Percentiles rank a stretch among this genome's conserved stretches.
Evolutionary conservation across 2,329 filamentous ascomycete genomes (phyloP).

Genomic region (Monosporascus cannonballus): DNA sequence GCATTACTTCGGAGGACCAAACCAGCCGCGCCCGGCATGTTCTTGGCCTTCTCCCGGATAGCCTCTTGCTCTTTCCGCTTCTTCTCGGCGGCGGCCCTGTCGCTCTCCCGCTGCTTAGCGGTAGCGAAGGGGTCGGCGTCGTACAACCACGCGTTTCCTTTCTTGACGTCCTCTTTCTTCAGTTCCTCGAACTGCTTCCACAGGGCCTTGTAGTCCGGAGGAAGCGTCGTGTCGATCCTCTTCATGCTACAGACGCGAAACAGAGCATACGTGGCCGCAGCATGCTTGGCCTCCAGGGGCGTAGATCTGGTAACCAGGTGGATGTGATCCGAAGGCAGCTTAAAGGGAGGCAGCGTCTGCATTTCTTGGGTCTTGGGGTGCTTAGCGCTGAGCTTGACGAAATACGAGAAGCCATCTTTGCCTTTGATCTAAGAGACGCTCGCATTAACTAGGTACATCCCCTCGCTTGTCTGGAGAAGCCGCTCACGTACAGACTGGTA

Average conservation of each 20-base stretch:
- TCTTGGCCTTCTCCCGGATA: conserved; percentile 61
- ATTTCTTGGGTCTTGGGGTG: conserved; percentile 80
- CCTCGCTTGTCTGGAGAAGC: conserved; percentile 6
- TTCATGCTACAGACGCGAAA: conserved; percentile 93
- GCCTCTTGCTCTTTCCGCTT: conserved; percentile 67
- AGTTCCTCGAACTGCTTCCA: conserved; percentile 88
- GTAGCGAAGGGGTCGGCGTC: conserved; percentile 90
- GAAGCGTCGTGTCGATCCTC: conserved; percentile 90
- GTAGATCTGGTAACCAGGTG: conserved; percentile 71
- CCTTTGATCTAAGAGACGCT: conserved; percentile 48
- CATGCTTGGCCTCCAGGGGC: conserved; percentile 85
- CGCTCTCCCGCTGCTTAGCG: conserved; percentile 71
- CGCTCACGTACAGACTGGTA: conserved; percentile 64
- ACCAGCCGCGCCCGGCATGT: conserved; percentile 53
- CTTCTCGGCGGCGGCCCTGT: conserved; percentile 70
- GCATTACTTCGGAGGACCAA: conserved; percentile 45
- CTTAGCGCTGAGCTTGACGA: conserved; percentile 68
- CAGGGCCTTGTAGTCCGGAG: conserved; percentile 79
- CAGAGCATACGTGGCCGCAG: conserved; percentile 84
- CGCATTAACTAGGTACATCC: conserved; percentile 18
- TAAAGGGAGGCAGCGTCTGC: conserved; percentile 72
- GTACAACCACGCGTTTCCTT: conserved; percentile 84
- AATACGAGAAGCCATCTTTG: conserved; percentile 68
- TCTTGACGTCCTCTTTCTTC: conserved; percentile 73
- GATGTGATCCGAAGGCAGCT: conserved; percentile 69